Conservation (phyloP, 768 basidiomycete genomes). For the Podaxis rugospora region DNA sequence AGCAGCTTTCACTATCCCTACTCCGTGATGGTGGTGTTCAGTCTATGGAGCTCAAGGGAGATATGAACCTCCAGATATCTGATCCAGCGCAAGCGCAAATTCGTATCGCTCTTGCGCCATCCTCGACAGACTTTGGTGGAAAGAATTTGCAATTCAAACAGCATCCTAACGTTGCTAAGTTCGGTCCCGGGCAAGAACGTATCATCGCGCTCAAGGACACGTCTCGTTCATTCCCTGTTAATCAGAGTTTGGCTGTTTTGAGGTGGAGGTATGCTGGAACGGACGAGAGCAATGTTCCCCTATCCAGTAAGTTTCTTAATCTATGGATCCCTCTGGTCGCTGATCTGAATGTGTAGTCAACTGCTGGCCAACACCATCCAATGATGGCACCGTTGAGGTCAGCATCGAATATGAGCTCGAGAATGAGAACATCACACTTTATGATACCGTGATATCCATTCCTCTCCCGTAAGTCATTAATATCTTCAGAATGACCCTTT, state of each 20-base stretch:
- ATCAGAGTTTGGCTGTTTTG: slow-evolving; percentile 80
- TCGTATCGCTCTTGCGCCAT: slow-evolving; percentile 57
- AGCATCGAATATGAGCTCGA: slow-evolving; percentile 98
- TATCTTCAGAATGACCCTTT: background rate
- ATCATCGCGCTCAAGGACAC: slow-evolving; percentile 82
- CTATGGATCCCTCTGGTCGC: background rate
- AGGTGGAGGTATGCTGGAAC: slow-evolving; percentile 91
- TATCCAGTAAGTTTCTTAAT: slow-evolving; percentile 65
- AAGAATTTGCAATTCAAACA: slow-evolving; percentile 90
- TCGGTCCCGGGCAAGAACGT: slow-evolving; percentile 57
- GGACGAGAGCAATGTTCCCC: slow-evolving; percentile 87
- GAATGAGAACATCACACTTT: slow-evolving; percentile 71
- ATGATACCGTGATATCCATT: slow-evolving; percentile 86
- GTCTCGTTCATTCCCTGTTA: slow-evolving; percentile 79
- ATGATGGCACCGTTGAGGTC: slow-evolving; percentile 90
- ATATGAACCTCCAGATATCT: slow-evolving; percentile 87
- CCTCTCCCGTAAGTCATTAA: slow-evolving; percentile 75
- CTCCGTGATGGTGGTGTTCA: slow-evolving; percentile 89
- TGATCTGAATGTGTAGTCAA: slow-evolving; percentile 60
- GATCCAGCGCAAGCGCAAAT: slow-evolving; percentile 72
- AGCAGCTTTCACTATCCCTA: slow-evolving; percentile 75
- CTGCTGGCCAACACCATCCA: slow-evolving; percentile 93
- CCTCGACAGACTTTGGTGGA: slow-evolving; percentile 54
- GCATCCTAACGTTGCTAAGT: slow-evolving; percentile 92
- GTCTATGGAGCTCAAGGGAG: slow-evolving; percentile 88